Evolutionary conservation across 169 alveolate species (phyloP).

Genomic region (Plasmodium chabaudi): DNA sequence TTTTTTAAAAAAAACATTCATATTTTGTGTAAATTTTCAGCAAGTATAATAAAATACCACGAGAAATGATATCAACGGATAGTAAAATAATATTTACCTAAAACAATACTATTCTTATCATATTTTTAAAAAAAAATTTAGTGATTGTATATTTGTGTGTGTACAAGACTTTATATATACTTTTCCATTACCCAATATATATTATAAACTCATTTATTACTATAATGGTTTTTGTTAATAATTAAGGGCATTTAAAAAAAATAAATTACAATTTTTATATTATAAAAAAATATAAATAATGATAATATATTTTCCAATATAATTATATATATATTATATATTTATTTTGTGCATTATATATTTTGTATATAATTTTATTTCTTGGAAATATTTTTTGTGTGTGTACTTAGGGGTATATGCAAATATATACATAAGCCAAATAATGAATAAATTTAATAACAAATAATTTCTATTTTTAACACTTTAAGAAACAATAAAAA

Average conservation of each 20-base stretch:
- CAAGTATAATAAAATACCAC: background rate
- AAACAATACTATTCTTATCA: background rate
- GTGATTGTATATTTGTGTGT: background rate
- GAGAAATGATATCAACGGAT: background rate
- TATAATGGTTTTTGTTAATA: background rate
- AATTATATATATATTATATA: too few relatives aligned
- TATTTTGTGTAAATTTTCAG: conserved; percentile 2
- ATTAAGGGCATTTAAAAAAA: too few relatives aligned
- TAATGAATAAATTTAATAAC: background rate
- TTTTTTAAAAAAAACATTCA: conserved; percentile 7
- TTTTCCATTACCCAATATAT: too few relatives aligned
- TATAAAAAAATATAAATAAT: too few relatives aligned
- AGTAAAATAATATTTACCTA: background rate
- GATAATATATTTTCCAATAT: too few relatives aligned
- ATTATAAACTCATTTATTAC: background rate
- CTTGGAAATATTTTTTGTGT: background rate
- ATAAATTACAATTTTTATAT: too few relatives aligned
- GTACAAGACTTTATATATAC: background rate
- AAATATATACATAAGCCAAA: background rate
- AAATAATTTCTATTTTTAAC: background rate
- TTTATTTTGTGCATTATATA: too few relatives aligned
- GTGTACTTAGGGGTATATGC: background rate
- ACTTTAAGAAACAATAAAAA: background rate
- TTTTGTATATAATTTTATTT: too few relatives aligned
- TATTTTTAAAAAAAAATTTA: background rate